Percentiles rank a stretch among this genome's conserved stretches.
These are phyloP conservation scores for Verbascum thapsus DNA, from an alignment of 257 asterid genomes.

Conservation along the genomic window DNA sequence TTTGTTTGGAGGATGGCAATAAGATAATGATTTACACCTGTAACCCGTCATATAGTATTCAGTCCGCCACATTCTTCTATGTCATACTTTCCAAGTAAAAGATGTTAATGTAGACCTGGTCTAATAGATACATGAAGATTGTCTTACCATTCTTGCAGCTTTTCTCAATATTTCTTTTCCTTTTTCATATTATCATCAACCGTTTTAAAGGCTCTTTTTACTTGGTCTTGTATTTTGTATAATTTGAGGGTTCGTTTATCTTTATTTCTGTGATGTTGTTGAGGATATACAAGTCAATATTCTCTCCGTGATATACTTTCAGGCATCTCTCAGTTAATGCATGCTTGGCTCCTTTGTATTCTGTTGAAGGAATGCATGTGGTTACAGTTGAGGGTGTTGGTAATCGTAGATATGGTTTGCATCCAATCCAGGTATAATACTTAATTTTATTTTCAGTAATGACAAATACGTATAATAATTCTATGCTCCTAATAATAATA, in stretches of 20 bases:
- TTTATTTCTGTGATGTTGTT: slow-evolving; percentile 9
- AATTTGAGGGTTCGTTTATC: background rate
- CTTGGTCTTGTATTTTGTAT: slow-evolving; percentile 1
- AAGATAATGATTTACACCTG: background rate
- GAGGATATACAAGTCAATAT: slow-evolving; percentile 10
- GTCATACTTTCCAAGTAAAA: background rate
- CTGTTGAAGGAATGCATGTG: slow-evolving; percentile 97
- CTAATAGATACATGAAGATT: slow-evolving; percentile 8
- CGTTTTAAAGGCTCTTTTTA: slow-evolving; percentile 6
- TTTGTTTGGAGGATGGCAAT: background rate
- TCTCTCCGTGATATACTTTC: slow-evolving; percentile 22
- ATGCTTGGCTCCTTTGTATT: slow-evolving; percentile 95
- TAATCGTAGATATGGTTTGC: slow-evolving; percentile 74
- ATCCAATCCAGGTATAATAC: slow-evolving; percentile 82
- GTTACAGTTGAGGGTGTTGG: slow-evolving; percentile 96
- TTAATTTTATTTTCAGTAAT: slow-evolving; percentile 14
- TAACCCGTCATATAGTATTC: background rate
- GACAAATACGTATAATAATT: slow-evolving; percentile 7
- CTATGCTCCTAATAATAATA: slow-evolving; percentile 10
- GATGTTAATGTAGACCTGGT: background rate
- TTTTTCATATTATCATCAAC: background rate
- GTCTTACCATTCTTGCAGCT: slow-evolving; percentile 18
- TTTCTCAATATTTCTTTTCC: background rate
- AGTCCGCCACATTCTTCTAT: background rate
- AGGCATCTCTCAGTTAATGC: slow-evolving; percentile 93